phyloP scores from a whole-genome alignment of 305 asterid genomes.

The Caryopteris hybrid region DNA sequence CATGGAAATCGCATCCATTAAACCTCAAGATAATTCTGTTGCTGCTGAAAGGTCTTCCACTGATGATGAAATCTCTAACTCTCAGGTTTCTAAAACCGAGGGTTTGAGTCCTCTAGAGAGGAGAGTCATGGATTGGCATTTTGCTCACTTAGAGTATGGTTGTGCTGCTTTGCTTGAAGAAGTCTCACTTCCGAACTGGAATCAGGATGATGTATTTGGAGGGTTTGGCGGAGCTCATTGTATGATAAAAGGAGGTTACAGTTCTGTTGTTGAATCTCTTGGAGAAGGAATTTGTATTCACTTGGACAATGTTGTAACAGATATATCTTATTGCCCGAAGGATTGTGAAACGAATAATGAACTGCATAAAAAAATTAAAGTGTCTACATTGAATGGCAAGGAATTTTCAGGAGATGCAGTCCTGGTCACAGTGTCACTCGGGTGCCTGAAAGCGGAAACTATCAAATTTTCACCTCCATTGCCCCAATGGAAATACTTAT shows the following conservation, averaged over 20 bases:
- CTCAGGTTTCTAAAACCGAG: conserved; percentile 33
- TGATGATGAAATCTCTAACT: conserved; percentile 31
- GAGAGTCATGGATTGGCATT: conserved; percentile 99
- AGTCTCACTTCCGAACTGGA: conserved; percentile 95
- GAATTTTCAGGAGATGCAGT: conserved; percentile 90
- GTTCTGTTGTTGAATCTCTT: conserved; percentile 84
- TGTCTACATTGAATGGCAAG: conserved; percentile 66
- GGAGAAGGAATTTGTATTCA: conserved; percentile 70
- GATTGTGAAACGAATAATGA: conserved; percentile 33
- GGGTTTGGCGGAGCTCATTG: conserved; percentile 99
- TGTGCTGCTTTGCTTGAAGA: conserved; percentile 93
- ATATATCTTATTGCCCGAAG: conserved; percentile 47
- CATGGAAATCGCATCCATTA: conserved; percentile 24
- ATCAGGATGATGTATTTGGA: conserved; percentile 94
- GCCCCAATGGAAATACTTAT: conserved; percentile 76
- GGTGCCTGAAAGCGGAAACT: conserved; percentile 87
- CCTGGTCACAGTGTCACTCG: conserved; percentile 91
- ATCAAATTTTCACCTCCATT: conserved; percentile 85
- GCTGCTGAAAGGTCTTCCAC: conserved; percentile 26
- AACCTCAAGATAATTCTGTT: conserved; percentile 25
- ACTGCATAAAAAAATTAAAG: conserved; percentile 56
- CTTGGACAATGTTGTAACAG: conserved; percentile 75
- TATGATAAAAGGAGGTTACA: conserved; percentile 98
- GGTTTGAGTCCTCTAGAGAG: conserved; percentile 86
- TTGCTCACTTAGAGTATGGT: conserved; percentile 96